phyloP scores from a whole-genome alignment of 257 asterid species.

The Solanum corneliomulleri region DNA sequence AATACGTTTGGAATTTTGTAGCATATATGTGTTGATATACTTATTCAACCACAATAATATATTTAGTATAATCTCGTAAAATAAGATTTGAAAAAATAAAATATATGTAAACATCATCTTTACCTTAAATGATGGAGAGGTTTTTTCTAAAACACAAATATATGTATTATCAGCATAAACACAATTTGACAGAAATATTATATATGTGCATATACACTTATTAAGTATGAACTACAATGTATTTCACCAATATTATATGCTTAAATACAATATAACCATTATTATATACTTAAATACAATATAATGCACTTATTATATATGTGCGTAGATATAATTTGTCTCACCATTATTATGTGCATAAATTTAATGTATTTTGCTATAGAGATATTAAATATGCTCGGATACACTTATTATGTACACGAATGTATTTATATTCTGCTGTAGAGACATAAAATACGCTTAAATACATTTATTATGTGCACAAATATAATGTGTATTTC shows the following conservation, averaged over 20 bases:
- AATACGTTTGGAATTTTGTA: background rate
- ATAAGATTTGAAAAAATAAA: too few species aligned
- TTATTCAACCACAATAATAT: background rate
- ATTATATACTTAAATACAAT: background rate
- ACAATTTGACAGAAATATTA: background rate
- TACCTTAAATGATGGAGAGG: background rate
- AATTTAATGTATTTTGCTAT: background rate
- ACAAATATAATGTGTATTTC: background rate
- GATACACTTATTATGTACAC: background rate
- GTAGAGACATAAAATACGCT: background rate
- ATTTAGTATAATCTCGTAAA: too few species aligned
- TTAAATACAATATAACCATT: background rate
- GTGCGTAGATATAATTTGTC: background rate
- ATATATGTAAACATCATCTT: too few species aligned
- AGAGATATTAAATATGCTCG: background rate
- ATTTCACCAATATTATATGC: background rate
- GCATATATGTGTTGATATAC: background rate
- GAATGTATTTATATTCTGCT: background rate
- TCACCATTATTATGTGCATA: background rate
- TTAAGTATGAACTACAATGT: background rate
- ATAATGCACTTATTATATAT: background rate
- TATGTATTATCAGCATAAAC: background rate
- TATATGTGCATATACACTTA: background rate
- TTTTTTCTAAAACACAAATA: too few species aligned
- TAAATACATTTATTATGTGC: too few species aligned